These are phyloP conservation scores for Syzygium aqueum DNA, from an alignment of 345 rosid genomes.

Conservation along the genomic window DNA sequence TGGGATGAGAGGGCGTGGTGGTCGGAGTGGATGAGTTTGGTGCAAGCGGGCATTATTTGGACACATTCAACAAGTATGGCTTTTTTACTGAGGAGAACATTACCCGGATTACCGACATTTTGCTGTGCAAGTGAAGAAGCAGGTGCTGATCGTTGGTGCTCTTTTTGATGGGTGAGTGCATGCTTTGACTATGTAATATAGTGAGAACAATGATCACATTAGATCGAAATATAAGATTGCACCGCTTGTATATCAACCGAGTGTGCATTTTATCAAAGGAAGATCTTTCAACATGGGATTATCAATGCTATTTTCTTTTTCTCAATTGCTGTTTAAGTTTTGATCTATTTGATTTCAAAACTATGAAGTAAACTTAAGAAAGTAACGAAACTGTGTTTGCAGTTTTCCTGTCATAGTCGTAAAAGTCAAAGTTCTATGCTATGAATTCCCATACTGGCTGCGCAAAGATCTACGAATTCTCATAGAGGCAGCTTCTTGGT, in stretches of 20 bases:
- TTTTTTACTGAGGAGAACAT: constrained; percentile 19
- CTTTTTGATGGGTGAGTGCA: background rate
- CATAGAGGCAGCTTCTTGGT: constrained; percentile 16
- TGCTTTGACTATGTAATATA: background rate
- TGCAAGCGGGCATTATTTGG: constrained; percentile 19
- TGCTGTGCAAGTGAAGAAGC: background rate
- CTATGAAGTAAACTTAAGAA: background rate
- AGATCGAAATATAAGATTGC: background rate
- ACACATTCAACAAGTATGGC: constrained; percentile 21
- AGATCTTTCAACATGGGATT: background rate
- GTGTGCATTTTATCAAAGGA: background rate
- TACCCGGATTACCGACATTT: constrained; percentile 7
- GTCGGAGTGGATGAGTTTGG: constrained; percentile 27
- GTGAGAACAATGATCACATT: background rate
- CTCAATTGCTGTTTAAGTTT: background rate
- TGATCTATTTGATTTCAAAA: background rate
- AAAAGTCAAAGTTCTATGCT: background rate
- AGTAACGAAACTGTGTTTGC: background rate
- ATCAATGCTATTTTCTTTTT: background rate
- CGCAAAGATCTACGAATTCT: background rate
- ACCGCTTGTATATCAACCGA: background rate
- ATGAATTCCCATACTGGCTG: background rate
- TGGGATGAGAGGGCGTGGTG: constrained; percentile 14
- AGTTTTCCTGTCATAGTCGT: background rate
- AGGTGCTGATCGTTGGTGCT: background rate